phyloP scores from a whole-genome alignment of 192 early-diverging fungal genomes.

The Gonapodya prolifera region DNA sequence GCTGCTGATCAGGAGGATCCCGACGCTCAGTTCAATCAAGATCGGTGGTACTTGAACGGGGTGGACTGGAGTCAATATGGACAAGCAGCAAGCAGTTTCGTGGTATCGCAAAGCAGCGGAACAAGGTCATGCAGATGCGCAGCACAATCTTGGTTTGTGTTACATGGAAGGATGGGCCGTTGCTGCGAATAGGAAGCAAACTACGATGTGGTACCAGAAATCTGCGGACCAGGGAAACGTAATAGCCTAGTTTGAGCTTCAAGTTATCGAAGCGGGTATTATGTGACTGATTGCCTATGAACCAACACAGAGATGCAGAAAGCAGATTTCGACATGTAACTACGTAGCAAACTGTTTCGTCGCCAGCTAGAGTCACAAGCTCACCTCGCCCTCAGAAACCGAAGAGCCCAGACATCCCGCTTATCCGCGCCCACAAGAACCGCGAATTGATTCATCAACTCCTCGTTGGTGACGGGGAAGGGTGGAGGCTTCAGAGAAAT shows the following conservation, averaged over 20 bases:
- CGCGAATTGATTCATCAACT: slow-evolving; percentile 30
- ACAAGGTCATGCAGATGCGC: too few species aligned
- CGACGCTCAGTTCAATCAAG: slow-evolving; percentile 12
- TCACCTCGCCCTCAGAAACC: slow-evolving; percentile 61
- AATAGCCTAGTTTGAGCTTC: not conserved
- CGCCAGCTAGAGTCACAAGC: too few species aligned
- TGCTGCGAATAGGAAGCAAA: not conserved
- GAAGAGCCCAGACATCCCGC: slow-evolving; percentile 58
- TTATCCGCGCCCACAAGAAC: slow-evolving; percentile 45
- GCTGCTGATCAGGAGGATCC: slow-evolving; percentile 13
- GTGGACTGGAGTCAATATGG: slow-evolving; percentile 4
- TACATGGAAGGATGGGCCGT: not conserved
- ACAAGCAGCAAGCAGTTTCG: not conserved
- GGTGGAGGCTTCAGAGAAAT: not conserved
- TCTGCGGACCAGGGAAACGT: not conserved
- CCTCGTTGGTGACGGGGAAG: slow-evolving; percentile 16
- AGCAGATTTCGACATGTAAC: too few species aligned
- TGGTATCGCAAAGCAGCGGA: too few species aligned
- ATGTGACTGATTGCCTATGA: too few species aligned
- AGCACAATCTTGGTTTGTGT: too few species aligned
- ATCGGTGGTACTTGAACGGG: slow-evolving; percentile 8
- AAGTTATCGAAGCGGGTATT: too few species aligned
- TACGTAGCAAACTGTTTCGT: too few species aligned
- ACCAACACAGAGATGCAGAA: too few species aligned
- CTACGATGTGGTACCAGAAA: not conserved